Conservation (phyloP, 345 rosid species). For the Rhodamnia rubescens region DNA sequence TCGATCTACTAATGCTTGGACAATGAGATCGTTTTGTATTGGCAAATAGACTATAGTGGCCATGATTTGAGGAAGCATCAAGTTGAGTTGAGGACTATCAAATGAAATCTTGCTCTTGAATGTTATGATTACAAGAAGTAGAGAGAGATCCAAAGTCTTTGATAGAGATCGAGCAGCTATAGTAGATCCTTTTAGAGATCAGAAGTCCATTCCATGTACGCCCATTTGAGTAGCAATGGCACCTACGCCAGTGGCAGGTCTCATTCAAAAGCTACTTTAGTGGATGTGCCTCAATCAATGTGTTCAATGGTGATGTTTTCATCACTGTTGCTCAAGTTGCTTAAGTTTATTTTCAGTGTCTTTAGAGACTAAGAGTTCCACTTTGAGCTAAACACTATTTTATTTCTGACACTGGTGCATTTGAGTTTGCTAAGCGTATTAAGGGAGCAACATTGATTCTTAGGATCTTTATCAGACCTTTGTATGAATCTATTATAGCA, state of each 20-base stretch:
- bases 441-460: background rate
- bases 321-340: background rate
- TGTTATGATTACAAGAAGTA: background rate
- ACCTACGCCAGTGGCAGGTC: background rate
- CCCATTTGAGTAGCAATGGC: background rate
- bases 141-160: background rate
- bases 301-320: background rate
- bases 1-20: background rate
- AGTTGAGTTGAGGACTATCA: background rate
- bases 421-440: background rate
- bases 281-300: background rate
- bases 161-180: background rate
- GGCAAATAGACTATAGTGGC: background rate
- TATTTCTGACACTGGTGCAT: background rate
- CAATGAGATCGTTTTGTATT: background rate
- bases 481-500: background rate
- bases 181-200: background rate
- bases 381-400: background rate
- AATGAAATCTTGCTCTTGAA: background rate
- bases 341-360: background rate
- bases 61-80: background rate
- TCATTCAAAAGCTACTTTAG: background rate
- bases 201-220: background rate
- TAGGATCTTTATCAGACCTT: background rate
- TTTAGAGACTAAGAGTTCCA: background rate